Percentiles rank a stretch among this genome's conserved stretches.
Conservation (phyloP, 108 stramenopile species). For the Aurantiochytrium sp. region DNA sequence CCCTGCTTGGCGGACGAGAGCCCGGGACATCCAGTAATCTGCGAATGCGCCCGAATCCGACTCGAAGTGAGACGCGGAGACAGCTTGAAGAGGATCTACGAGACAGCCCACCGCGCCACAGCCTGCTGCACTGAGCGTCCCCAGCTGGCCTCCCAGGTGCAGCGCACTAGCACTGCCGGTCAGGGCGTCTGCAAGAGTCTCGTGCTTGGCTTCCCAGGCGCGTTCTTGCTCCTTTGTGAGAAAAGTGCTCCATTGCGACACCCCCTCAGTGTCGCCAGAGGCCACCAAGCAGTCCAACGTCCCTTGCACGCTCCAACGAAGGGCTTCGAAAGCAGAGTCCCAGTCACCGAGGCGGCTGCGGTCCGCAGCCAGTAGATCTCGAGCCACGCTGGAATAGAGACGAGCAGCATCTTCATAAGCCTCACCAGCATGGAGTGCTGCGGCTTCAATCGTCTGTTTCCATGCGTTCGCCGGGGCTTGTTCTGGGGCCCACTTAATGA, state of each 20-base stretch:
- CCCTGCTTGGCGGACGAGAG: not conserved
- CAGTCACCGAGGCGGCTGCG: not conserved
- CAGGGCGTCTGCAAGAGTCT: not conserved
- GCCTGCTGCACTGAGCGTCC: not conserved
- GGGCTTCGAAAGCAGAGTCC: not conserved
- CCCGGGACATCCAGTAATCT: not conserved
- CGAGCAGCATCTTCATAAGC: not conserved
- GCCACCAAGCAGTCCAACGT: not conserved
- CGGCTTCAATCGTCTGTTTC: not conserved
- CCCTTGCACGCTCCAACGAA: not conserved
- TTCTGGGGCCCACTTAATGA: not conserved
- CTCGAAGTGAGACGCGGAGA: not conserved
- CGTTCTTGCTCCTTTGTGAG: not conserved
- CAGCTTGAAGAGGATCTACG: not conserved
- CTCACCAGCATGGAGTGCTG: not conserved
- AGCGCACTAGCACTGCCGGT: not conserved
- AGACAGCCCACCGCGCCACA: not conserved
- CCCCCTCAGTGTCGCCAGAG: not conserved
- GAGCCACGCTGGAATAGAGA: not conserved
- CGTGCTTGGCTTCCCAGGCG: not conserved
- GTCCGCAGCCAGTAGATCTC: not conserved
- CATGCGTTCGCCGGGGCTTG: not conserved
- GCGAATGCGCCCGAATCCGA: not conserved
- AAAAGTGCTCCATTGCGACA: not conserved
- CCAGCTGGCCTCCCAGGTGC: not conserved